Evolutionary conservation across 441 rosid species (phyloP), one percentile per base, ranked within the genome.

Genomic region (Aleurites moluccanus): DNA sequence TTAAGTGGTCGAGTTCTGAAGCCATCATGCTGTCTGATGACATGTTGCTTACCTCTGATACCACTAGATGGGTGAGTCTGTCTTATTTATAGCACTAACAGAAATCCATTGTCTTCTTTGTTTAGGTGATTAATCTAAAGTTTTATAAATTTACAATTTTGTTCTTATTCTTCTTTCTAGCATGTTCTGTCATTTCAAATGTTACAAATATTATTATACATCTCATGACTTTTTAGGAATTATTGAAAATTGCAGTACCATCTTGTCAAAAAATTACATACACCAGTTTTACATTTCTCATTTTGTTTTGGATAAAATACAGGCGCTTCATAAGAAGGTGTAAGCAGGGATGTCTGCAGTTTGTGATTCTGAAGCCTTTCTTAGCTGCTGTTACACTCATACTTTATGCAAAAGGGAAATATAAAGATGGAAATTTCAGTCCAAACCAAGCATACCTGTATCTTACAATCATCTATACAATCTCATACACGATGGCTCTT

Each of bases 311-410:
- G 57, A 67, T 80, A 44, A 62, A 64, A 64, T 85, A 81, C 88
- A 95, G 98, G 88, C 96, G 92, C 64, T 95, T 95, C 83, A 95
- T 93, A 80, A 83, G 98, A 72, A 90, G 92, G 79, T 93, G 99
- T 88, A 95, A 95, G 86, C 99, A 93, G 83, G 98, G 98, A 38
- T 93, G 99, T 82, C 79, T 95, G 80, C 99, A 95, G 69, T 95
- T 95, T 92, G 99, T 95, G 76, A 91, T 95, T 79, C 81, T 93
- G 76, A 95, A 95, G 89, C 99, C 98, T 63, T 77, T 93, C 78
- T 82, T 93, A 73, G 97, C 89, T 74, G 94, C 88, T 62, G 88
- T 87, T 73, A 93, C 97, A 2, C 93, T 95, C 67, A 78, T 95
- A 67, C 93, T 91, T 74, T 95, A 89, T 75, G 97, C 97, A 0